Evolutionary conservation across 768 basidiomycete genomes (phyloP), one percentile per base, ranked within the genome.

Genomic region (Thelephora ganbajun): DNA sequence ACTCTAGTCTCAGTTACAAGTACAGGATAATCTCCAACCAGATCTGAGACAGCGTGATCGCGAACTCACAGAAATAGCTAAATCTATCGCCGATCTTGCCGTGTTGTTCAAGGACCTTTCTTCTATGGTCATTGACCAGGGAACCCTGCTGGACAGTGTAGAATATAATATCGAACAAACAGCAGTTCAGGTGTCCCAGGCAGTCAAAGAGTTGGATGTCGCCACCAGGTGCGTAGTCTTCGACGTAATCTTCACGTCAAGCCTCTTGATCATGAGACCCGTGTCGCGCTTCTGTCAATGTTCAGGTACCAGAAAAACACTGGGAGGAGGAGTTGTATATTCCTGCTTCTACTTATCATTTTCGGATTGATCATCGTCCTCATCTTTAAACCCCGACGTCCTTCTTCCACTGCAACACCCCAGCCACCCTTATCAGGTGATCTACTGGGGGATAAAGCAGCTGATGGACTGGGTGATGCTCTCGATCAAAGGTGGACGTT

Each of bases 101-200:
- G 94, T 94, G 57, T 74, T 99, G 45, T 99, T 99, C 74, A 91
- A 94, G 57, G 96, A 99, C 60, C 71, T 99, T 42, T 86, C 85
- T 12, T 74, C 75, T 33, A 77, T 99, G 48, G 90, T 99, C 50
- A 97, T 98, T 53, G 96, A 98, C 65, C 96, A 99, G 59, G 96
- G 96, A 23, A 97, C 94, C 23, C 75, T 99, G 30, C 73, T 98
- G 48, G 96, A 98, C 65, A 91, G 89, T 34, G 76, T 98, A 48
- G 96, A 99, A 64, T 99, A 90, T 66, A 99, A 99, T 61, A 86
- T 99, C 46, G 91, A 97, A 63, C 83, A 87, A 62, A 88, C 93
- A 4, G 83, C 83, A 14, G 75, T 76, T 30, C 78, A 89, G 45
- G 73, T 93, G 60, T 65, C 80, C 48, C 86, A 87, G 41, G 90